These are phyloP conservation scores for Setaria italica DNA, from an alignment of 202 grass and related monocot genomes.

Conservation along the genomic window DNA sequence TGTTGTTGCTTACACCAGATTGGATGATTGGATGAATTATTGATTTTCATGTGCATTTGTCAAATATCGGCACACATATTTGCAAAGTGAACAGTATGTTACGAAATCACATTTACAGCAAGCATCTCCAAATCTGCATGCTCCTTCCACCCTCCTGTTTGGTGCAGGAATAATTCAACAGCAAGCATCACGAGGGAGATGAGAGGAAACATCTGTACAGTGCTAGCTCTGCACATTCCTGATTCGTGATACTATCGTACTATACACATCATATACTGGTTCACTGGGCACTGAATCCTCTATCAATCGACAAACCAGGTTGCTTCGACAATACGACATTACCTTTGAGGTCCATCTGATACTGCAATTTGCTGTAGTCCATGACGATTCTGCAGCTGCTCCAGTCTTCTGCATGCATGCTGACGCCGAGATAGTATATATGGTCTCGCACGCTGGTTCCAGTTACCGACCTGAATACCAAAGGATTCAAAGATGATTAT, in stretches of 20 bases:
- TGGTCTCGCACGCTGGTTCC: constrained; percentile 79
- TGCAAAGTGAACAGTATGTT: constrained; percentile 27
- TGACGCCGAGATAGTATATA: constrained; percentile 75
- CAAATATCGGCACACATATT: neutral
- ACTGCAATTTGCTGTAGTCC: constrained; percentile 64
- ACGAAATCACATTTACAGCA: constrained; percentile 47
- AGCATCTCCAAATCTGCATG: constrained; percentile 35
- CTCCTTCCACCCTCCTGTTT: neutral
- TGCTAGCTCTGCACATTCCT: neutral
- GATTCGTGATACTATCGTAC: constrained; percentile 13
- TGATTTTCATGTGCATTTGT: neutral
- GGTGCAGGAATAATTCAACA: constrained; percentile 23
- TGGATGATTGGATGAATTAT: neutral
- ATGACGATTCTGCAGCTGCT: constrained; percentile 80
- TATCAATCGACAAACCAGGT: constrained; percentile 42
- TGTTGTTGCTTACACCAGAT: neutral
- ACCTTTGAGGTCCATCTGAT: constrained; percentile 70
- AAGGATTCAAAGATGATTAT: constrained; percentile 8
- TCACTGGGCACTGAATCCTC: constrained; percentile 51
- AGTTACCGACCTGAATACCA: constrained; percentile 63
- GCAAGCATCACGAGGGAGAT: neutral
- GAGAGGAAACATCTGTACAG: neutral
- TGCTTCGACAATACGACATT: constrained; percentile 76
- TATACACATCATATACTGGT: constrained; percentile 29
- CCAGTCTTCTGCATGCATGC: constrained; percentile 75